A percentile compares a stretch with the other conserved stretches of the same genome.
Conservation (phyloP, 2,329 filamentous ascomycete species). For the Monosporascus sp. region DNA sequence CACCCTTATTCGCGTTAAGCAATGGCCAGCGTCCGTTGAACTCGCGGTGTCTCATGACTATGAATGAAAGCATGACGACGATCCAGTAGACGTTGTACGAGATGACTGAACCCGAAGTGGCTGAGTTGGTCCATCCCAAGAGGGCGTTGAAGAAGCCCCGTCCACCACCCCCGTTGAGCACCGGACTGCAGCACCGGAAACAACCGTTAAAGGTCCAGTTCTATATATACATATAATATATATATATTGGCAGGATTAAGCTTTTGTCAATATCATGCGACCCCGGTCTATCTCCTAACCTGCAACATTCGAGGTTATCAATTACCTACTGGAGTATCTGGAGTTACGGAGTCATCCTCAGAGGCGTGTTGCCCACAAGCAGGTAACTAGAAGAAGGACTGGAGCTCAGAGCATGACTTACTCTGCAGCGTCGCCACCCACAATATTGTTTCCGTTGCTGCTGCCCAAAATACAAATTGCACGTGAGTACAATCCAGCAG, state of each 20-base stretch:
- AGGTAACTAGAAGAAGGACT: too few relatives aligned
- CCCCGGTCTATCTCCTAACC: conserved; percentile 55
- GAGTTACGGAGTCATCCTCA: background rate
- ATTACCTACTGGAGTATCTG: background rate
- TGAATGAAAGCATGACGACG: conserved; percentile 59
- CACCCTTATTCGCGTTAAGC: conserved; percentile 17
- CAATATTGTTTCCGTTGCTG: conserved; percentile 63
- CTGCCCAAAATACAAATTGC: conserved; percentile 68
- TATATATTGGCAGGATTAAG: too few relatives aligned
- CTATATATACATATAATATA: too few relatives aligned
- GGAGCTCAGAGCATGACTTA: background rate
- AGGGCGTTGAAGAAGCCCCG: conserved; percentile 88
- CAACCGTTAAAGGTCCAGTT: background rate
- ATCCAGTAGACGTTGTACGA: conserved; percentile 89
- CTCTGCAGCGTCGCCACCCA: conserved; percentile 53
- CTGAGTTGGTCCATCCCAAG: conserved; percentile 83
- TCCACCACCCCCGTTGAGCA: conserved; percentile 66
- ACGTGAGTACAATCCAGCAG: conserved; percentile 75
- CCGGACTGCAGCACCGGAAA: conserved; percentile 71
- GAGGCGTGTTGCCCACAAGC: too few relatives aligned
- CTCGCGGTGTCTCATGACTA: conserved; percentile 64
- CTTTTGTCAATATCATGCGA: conserved; percentile 74
- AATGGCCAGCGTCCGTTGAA: conserved; percentile 45
- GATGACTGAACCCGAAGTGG: conserved; percentile 81
- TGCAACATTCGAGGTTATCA: background rate